Evolutionary conservation across 2,329 filamentous ascomycete genomes (phyloP).

Genomic region (Pseudofabraea citricarpa): DNA sequence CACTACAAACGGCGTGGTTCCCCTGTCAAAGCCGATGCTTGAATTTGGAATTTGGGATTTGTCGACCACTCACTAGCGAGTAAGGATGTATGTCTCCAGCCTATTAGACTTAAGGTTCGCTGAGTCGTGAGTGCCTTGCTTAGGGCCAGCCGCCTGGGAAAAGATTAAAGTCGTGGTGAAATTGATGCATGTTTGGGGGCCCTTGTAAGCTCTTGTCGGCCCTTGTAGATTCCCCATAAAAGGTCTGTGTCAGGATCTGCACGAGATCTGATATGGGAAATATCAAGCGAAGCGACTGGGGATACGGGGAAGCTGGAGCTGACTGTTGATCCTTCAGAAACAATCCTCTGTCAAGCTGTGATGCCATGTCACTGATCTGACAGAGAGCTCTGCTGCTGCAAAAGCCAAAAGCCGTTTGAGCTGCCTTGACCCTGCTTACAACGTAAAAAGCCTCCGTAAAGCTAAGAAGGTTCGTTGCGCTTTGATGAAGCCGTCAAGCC

Average conservation of each 20-base stretch:
- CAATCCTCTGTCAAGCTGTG: no score
- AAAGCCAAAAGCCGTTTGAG: no score
- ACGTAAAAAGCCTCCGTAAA: no score
- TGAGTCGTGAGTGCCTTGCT: no score
- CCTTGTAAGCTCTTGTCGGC: not conserved
- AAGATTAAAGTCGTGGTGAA: not conserved
- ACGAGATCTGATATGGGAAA: conserved; percentile 1
- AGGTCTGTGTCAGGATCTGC: conserved; percentile 1
- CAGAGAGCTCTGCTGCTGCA: no score
- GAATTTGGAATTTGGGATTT: not conserved
- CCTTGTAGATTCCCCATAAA: no score
- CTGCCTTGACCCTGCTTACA: no score
- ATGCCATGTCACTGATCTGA: no score
- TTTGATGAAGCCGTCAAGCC: no score
- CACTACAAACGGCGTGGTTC: not conserved
- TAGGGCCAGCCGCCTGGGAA: not conserved
- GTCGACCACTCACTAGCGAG: not conserved
- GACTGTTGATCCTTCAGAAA: no score
- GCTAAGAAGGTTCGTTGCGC: no score
- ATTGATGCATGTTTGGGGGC: not conserved
- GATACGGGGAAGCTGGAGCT: not conserved
- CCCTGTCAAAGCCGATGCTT: not conserved
- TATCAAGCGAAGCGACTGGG: not conserved
- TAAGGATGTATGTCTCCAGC: not conserved
- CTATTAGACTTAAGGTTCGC: no score